These are phyloP conservation scores for Yarrowia galli DNA, from an alignment of 1,139 yeast genomes.

Conservation along the genomic window DNA sequence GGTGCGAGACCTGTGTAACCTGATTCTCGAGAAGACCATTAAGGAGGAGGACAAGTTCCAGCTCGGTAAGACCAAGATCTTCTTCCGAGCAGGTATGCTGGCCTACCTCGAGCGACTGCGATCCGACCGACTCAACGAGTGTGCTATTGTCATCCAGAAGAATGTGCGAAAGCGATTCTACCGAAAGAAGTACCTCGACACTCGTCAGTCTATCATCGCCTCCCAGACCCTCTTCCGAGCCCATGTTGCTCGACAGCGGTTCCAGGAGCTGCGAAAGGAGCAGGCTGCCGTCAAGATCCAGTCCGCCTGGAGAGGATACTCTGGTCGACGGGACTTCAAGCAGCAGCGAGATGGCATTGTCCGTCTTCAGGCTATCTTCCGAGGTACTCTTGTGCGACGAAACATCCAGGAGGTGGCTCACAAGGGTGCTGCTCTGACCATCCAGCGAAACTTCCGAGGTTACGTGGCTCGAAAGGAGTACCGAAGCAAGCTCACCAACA, in stretches of 20 bases:
- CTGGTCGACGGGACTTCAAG: slow-evolving; percentile 59
- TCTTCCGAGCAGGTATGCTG: slow-evolving; percentile 92
- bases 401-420: slow-evolving; percentile 58
- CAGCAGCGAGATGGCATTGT: slow-evolving; percentile 61
- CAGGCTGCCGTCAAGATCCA: slow-evolving; percentile 77
- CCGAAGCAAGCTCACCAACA: slow-evolving; percentile 57
- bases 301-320: slow-evolving; percentile 70
- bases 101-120: slow-evolving; percentile 88
- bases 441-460: slow-evolving; percentile 77
- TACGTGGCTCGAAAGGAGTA: slow-evolving; percentile 59
- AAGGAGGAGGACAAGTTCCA: slow-evolving; percentile 74
- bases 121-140: slow-evolving; percentile 73
- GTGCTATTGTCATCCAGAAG: slow-evolving; percentile 89
- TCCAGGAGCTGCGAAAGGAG: slow-evolving; percentile 64
- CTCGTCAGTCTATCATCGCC: slow-evolving; percentile 61
- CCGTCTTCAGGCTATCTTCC: slow-evolving; percentile 69
- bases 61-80: slow-evolving; percentile 80
- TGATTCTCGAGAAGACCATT: slow-evolving; percentile 68
- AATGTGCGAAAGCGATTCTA: slow-evolving; percentile 71
- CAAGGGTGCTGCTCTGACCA: slow-evolving; percentile 67
- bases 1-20: slow-evolving; percentile 69
- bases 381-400: slow-evolving; percentile 69
- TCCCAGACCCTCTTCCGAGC: slow-evolving; percentile 75
- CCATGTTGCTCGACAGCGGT: slow-evolving; percentile 62
- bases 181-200: slow-evolving; percentile 66